Evolutionary conservation across 352 stramenopile genomes (phyloP).

Genomic region (Globisporangium rhizosaccharum): DNA sequence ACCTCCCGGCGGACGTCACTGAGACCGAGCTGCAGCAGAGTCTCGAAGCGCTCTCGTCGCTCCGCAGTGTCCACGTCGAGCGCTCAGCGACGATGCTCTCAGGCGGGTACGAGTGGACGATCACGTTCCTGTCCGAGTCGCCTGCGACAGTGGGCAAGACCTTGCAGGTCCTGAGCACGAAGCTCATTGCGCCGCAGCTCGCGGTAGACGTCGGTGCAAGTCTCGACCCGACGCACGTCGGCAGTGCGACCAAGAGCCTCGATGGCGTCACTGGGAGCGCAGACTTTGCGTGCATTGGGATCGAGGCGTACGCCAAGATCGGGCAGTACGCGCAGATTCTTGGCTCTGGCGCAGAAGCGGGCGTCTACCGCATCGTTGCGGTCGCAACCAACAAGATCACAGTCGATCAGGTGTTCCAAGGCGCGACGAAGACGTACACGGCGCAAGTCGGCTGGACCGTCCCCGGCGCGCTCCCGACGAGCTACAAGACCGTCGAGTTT

Average conservation of each 20-base stretch:
- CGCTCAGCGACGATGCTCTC: conserved; percentile 29
- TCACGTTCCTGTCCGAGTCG: conserved; percentile 67
- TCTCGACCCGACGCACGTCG: conserved; percentile 44
- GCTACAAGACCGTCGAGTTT: conserved; percentile 46
- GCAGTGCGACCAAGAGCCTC: conserved; percentile 28
- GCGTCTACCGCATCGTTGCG: conserved; percentile 37
- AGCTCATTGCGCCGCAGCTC: conserved; percentile 28
- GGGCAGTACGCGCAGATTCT: conserved; percentile 56
- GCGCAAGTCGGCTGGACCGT: conserved; percentile 58
- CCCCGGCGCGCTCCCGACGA: conserved; percentile 38
- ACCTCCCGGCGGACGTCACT: conserved; percentile 44
- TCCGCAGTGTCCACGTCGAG: conserved; percentile 78
- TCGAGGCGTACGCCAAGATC: conserved; percentile 26
- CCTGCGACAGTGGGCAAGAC: conserved; percentile 33
- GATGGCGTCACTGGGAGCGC: conserved; percentile 20
- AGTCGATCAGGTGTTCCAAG: conserved; percentile 38
- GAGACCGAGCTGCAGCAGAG: conserved; percentile 60
- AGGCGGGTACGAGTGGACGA: conserved; percentile 68
- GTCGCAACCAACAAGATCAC: conserved; percentile 52
- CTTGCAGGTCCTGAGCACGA: conserved; percentile 32
- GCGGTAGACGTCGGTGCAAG: conserved; percentile 30
- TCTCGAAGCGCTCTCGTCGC: conserved; percentile 42
- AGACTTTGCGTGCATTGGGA: conserved; percentile 34
- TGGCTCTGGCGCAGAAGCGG: conserved; percentile 24
- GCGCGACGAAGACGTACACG: conserved; percentile 27